Evolutionary conservation across 108 stramenopile genomes (phyloP), one percentile per base, ranked within the genome.

Genomic region (Pseudonitzschia delicatissima): DNA sequence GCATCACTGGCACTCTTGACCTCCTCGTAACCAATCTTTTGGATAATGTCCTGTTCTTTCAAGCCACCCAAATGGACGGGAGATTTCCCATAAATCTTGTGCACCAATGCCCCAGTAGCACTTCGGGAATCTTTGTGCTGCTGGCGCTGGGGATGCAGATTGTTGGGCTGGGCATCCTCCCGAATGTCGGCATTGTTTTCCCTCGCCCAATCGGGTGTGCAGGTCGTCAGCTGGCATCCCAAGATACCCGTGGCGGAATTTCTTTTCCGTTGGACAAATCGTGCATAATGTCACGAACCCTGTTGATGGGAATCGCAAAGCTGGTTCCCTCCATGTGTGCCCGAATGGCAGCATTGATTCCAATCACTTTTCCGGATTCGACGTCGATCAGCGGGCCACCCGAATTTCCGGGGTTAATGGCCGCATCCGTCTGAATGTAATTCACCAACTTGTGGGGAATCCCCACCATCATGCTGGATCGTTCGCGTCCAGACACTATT

Each of bases 261-360:
- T 77, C 75, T 31, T 72, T 73, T 37, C 90, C 92, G 67, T 73
- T 67, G 3, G 87, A 78, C 25, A 92, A 53, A 57, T 88, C 83
- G 27, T 85, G 50, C 59, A 91, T 84, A 60, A 91, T 86, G 20
- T 78, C 85, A 57, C 76, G 67, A 21, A 88, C 88, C 27, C 87
- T 79, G 64, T 94, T 92, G 47, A 90, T 92, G 39, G 95, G 95
- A 49, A 94, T 91, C 8, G 92, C 89, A 77, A 94, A 96, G 34
- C 82, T 82, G 31, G 91, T 94, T 20, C 91, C 93, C 76, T 91
- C 90, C 86, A 92, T 91, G 65, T 96, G 92, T 1, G 90, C 89
- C 17, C 92, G 73, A 37, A 94, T 92, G 28, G 91, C 91, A 1
- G 95, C 92, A 57, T 96, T 96, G 26, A 96, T 91, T 6, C 95